phyloP scores from a whole-genome alignment of 2,329 filamentous ascomycete species.

The Trichophyton verrucosum region DNA sequence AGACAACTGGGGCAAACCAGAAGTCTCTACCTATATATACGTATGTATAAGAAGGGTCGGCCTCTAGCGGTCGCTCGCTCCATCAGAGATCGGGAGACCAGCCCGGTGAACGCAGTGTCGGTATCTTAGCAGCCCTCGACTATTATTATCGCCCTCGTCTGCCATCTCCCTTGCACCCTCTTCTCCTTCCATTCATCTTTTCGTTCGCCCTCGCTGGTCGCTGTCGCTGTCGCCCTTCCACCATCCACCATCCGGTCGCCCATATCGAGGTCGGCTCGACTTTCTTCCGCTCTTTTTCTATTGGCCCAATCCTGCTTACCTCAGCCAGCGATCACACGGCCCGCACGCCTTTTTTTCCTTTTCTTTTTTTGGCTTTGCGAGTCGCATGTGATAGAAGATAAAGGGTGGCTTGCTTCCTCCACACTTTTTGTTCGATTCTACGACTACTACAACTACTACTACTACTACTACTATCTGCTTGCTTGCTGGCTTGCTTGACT shows the following conservation, averaged over 20 bases:
- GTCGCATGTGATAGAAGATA: conserved; percentile 1
- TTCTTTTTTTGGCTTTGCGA: not conserved
- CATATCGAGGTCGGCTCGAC: not conserved
- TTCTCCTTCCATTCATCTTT: not conserved
- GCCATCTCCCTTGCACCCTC: not conserved
- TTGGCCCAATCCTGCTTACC: not conserved
- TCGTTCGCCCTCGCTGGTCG: not conserved
- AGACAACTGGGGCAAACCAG: not conserved
- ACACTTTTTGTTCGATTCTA: not conserved
- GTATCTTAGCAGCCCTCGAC: not conserved
- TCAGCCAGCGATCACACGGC: not conserved
- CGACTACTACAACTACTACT: not conserved
- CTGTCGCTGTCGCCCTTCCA: not conserved
- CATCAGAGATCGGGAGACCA: not conserved
- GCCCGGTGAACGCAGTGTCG: not conserved
- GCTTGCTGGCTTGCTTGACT: not conserved
- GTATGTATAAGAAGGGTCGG: not conserved
- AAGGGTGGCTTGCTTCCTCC: not conserved
- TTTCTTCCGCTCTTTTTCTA: not conserved
- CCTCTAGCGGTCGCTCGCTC: not conserved
- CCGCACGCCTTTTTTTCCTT: not conserved
- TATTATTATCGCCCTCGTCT: not conserved
- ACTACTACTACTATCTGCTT: not conserved
- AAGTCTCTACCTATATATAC: not conserved
- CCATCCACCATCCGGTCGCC: not conserved